Percentiles rank a stretch among this genome's conserved stretches.
These are phyloP conservation scores for Fusarium austroafricanum DNA, from an alignment of 2,329 filamentous ascomycete genomes.

Conservation along the genomic window DNA sequence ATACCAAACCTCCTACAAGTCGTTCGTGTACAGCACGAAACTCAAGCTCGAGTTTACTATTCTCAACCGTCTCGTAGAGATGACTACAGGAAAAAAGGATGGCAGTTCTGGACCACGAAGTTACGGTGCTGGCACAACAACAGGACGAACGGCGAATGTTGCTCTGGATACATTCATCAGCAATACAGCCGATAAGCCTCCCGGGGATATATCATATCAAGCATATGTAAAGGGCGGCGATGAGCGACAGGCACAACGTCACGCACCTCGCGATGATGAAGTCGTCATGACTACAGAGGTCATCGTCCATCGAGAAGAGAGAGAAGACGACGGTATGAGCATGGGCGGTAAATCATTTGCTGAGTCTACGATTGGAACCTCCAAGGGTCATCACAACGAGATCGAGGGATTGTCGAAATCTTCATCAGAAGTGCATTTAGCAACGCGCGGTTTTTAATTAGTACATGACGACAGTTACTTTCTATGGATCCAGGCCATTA, in stretches of 20 bases:
- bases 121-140: constrained; percentile 17
- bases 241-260: not conserved
- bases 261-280: constrained; percentile 14
- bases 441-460: constrained; percentile 37
- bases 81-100: constrained; percentile 45
- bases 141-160: constrained; percentile 28
- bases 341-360: constrained; percentile 32
- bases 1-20: constrained; percentile 53
- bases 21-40: constrained; percentile 54
- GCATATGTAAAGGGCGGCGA: constrained; percentile 45
- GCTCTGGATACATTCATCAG: constrained; percentile 39
- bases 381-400: constrained; percentile 27
- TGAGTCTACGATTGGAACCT: constrained; percentile 25
- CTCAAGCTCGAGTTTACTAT: constrained; percentile 56
- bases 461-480: not conserved
- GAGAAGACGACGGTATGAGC: constrained; percentile 37
- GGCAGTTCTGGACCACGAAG: constrained; percentile 42
- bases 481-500: not conserved
- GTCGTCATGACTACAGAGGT: constrained; percentile 47
- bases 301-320: constrained; percentile 33
- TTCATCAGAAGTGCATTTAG: constrained; percentile 44
- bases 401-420: constrained; percentile 40
- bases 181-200: constrained; percentile 19
- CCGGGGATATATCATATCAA: constrained; percentile 35
- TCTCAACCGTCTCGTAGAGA: constrained; percentile 53